Base-by-base conservation (phyloP, 441 rosid genomes). In the Erysimum cheiri region DNA sequence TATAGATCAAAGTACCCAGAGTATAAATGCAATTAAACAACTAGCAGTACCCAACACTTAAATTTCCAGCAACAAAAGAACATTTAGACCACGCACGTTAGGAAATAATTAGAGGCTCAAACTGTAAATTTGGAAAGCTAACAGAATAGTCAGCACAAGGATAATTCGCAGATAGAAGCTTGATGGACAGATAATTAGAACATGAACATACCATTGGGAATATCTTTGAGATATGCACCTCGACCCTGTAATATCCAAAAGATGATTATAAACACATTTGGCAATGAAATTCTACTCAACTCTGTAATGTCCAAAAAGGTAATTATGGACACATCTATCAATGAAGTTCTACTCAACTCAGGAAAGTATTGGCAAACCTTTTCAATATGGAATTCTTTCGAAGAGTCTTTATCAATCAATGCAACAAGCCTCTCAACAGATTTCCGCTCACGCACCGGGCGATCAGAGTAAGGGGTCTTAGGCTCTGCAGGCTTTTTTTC, bases 371-470 rank as follows among this genome's bases (percentile, higher is more conserved):
- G n/a, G 6, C 69, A 75, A 62, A 92, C 99, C 98, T 92, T 92
- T 76, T 85, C 88, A 77, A 94, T 85, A 12, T 81, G 90, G 70
- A 94, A 76, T 75, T 90, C 99, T 78, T 76, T 92, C 2, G 74
- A 74, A 68, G 89, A 63, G 73, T 91, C 98, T 75, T 72, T 94
- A 62, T 94, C 98, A 72, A 92, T 60, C 55, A 89, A 49, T 5
- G 94, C 91, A 32, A 94, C 99, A 68, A 94, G 85, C 85, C 99
- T 90, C 77, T 92, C 99, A 73, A 94, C 98, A 62, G 96, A 88
- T 80, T 88, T 94, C 24, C 98, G 81, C 84, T 92, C 99, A 37
- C 99, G 92, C 62, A 90, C 97, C 24, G 99, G 99, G 64, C 99
- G 87, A 75, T 92, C 88, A 60, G 80, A 76, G 57, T 70, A 69